Evolutionary conservation across 345 rosid genomes (phyloP).

Genomic region (Arabidopsis suecica): DNA sequence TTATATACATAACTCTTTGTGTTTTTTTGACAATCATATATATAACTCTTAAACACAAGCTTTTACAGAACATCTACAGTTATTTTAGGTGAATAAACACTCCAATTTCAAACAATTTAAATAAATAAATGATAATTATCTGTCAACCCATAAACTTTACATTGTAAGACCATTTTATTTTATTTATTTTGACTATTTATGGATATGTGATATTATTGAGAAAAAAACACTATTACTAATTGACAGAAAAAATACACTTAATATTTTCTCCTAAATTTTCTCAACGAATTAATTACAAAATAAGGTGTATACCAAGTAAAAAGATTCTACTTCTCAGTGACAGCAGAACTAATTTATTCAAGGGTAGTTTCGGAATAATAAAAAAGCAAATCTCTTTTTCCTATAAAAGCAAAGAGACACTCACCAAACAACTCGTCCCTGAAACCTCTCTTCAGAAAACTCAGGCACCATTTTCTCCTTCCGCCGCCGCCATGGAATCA

Average conservation of each 20-base stretch:
- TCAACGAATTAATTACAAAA: neutral
- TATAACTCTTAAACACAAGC: no score
- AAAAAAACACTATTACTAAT: neutral
- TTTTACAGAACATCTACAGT: no score
- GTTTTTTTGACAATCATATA: no score
- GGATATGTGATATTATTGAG: neutral
- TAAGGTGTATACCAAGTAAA: neutral
- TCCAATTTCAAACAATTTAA: no score
- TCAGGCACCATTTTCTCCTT: conserved; percentile 33
- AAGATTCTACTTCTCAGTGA: neutral
- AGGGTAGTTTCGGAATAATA: conserved; percentile 32
- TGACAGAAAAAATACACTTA: neutral
- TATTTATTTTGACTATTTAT: neutral
- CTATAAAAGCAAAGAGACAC: conserved; percentile 31
- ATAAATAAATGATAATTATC: no score
- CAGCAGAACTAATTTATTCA: neutral
- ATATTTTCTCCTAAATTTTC: neutral
- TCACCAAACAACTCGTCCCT: conserved; percentile 38
- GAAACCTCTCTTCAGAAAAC: conserved; percentile 29
- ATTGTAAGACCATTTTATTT: neutral
- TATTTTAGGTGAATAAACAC: no score
- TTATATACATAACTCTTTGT: no score
- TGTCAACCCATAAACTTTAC: neutral
- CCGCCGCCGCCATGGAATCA: conserved; percentile 40
- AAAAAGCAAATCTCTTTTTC: neutral